Percentiles rank a stretch among this genome's conserved stretches.
Conservation (phyloP, 257 asterid species). For the Agastache rugosa region DNA sequence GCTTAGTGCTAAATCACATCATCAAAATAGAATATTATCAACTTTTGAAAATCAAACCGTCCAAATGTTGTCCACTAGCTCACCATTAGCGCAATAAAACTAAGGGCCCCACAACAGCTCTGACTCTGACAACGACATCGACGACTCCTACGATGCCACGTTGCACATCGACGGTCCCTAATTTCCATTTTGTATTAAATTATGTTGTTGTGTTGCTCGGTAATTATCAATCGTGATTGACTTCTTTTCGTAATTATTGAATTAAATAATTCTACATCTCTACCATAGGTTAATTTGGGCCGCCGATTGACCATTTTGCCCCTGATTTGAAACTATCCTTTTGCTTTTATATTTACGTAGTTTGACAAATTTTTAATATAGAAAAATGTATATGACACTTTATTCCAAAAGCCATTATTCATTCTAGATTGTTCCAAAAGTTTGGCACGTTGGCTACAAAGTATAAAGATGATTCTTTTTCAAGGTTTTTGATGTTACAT, state of each 20-base stretch:
- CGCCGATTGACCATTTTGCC: conserved; percentile 26
- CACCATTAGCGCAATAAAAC: conserved; percentile 9
- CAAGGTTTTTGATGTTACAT: background rate
- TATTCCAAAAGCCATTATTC: conserved; percentile 33
- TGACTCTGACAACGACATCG: conserved; percentile 31
- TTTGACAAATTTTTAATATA: conserved; percentile 1
- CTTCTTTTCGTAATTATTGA: conserved; percentile 18
- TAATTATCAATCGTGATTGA: conserved; percentile 25
- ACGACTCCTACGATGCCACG: conserved; percentile 37
- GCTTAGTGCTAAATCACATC: conserved; percentile 20
- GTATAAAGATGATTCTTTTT: background rate
- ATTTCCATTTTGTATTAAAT: background rate
- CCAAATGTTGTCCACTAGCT: conserved; percentile 33
- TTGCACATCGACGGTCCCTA: conserved; percentile 3
- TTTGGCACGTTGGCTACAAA: conserved; percentile 13
- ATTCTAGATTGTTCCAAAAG: conserved; percentile 44
- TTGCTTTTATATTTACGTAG: background rate
- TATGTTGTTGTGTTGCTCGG: conserved; percentile 7
- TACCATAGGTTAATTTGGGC: conserved; percentile 17
- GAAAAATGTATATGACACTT: conserved; percentile 7
- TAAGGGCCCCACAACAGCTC: background rate
- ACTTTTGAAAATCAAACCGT: conserved; percentile 38
- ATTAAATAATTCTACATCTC: background rate
- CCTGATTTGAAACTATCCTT: background rate
- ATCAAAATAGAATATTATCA: conserved; percentile 2